Conservation (phyloP, 2,329 filamentous ascomycete species). For the Alternaria longipes region DNA sequence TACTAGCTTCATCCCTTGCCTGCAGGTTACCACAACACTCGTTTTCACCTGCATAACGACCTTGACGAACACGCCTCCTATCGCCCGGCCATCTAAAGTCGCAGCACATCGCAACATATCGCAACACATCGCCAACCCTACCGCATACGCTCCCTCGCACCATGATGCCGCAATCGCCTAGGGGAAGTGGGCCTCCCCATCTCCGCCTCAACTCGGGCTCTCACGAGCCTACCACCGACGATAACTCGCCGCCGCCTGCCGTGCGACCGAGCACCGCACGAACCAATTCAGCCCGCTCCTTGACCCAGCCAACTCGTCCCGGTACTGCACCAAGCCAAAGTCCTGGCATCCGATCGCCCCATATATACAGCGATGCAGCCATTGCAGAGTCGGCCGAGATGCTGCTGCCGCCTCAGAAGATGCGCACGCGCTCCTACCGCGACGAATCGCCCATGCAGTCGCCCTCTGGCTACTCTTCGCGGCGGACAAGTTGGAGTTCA, state of each 20-base stretch:
- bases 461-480: constrained; percentile 65
- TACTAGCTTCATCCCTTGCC: constrained; percentile 17
- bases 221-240: constrained; percentile 59
- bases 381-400: constrained; percentile 59
- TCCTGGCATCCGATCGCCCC: constrained; percentile 39
- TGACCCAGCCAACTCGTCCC: constrained; percentile 53
- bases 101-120: background rate
- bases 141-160: constrained; percentile 43
- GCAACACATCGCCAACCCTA: constrained; percentile 17
- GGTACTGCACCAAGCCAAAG: constrained; percentile 42
- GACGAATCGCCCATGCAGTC: constrained; percentile 62
- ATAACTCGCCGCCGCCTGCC: constrained; percentile 38
- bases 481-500: constrained; percentile 72
- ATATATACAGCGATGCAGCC: constrained; percentile 49
- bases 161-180: constrained; percentile 44
- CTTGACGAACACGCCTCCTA: constrained; percentile 12
- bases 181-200: constrained; percentile 60
- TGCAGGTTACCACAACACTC: constrained; percentile 31
- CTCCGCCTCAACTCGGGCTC: constrained; percentile 71
- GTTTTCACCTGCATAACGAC: constrained; percentile 23
- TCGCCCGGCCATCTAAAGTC: background rate
- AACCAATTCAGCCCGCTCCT: constrained; percentile 56
- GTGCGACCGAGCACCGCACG: constrained; percentile 51
- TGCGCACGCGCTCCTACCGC: constrained; percentile 60
- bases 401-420: constrained; percentile 60